Evolutionary conservation across 805 yeast genomes (phyloP), one percentile per base, ranked within the genome.

Genomic region (Cyberlindnera petersonii): DNA sequence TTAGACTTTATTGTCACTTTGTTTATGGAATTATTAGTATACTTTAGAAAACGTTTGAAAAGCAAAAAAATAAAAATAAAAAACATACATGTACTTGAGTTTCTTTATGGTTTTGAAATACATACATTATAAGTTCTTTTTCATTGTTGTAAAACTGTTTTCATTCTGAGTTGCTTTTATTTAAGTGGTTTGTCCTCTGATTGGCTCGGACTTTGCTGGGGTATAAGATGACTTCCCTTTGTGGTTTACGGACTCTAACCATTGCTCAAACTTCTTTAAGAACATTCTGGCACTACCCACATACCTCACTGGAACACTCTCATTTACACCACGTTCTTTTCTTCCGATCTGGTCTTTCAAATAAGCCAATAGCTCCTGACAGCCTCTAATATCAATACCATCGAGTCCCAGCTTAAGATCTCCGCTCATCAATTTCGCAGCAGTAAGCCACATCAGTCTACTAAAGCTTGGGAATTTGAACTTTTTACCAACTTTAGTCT

Each of bases 401-500:
- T 36, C 35, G 5, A n/a, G n/a, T n/a, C 38, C 41, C 1, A 40
- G 7, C 7, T n/a, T 18, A 9, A 39, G 17, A 6, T 35, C 33
- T 14, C 33, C 32, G 9, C 40, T 15, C n/a, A 49, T 17, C 6
- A 52, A 37, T 9, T 24, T 37, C 36, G 37, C 29, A 1, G 79
- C 79, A 4, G 84, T 68, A 10, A 79, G 64, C 87, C 91, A 82
- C 59, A 87, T 61, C 4, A 84, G 78, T 44, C 68, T 72, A 43
- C 77, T 72, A 55, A 88, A 87, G 58, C 73, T 70, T 0, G 97
- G 96, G 51, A 85, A 87, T 35, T 86, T 70, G 62, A 81, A 88
- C 50, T 77, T 77, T 35, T 76, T 70, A 0, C 88, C 88, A 4
- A 88, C 96, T 44, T 74, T 74, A 1, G 94, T 85, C 8, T 58